Base-by-base conservation (phyloP, 2,329 filamentous ascomycete species). In the Juglanconis sp. region DNA sequence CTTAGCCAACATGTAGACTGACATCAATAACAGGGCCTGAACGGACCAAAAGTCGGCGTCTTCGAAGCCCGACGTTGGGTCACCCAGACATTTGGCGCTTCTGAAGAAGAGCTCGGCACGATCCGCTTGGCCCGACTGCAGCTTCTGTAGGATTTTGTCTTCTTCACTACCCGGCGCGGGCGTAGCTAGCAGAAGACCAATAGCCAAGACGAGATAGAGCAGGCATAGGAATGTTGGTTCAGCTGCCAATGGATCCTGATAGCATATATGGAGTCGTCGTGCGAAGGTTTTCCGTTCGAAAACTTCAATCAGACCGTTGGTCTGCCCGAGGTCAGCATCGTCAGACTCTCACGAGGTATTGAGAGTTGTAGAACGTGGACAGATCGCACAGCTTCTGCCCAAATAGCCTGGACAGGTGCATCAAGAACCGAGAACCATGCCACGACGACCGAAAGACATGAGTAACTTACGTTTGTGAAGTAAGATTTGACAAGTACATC, bases 11-110 rank as follows among this genome's bases (percentile, higher is more conserved):
- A 83, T 85, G 66, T 88, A 90, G 2, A 88, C 71, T 0, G 86
- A 79, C 81, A 89, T 88, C 40, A 90, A 72, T 0, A 84, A 72
- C 48, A 88, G 73, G 2, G 85, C 84, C 67, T 89, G 86, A 51
- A 89, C 79, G 11, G 84, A 84, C 82, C 85, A 87, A 60, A 89
- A 82, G 58, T 87, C 82, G 30, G 81, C 82, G 66, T 87, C 82
- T 66, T 88, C 85, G 52, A 87, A 81, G 0, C 83, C 77, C 3
- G 73, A 70, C 1, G 75, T 69, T 1, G 75, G 73, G 50, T 79
- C 74, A 17, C 73, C 74, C 15, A 87, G 73, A 47, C 75, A 76
- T 64, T 81, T 85, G 5, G 86, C 86, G 63, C 81, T 84, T 15
- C 79, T 74, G 66, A 86, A 89, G 68, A 88, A 87, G 10, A 83